A percentile compares a stretch with the other conserved stretches of the same genome.
These are phyloP conservation scores for Nannizziopsis barbatae DNA, from an alignment of 2,329 filamentous ascomycete genomes.

Conservation along the genomic window DNA sequence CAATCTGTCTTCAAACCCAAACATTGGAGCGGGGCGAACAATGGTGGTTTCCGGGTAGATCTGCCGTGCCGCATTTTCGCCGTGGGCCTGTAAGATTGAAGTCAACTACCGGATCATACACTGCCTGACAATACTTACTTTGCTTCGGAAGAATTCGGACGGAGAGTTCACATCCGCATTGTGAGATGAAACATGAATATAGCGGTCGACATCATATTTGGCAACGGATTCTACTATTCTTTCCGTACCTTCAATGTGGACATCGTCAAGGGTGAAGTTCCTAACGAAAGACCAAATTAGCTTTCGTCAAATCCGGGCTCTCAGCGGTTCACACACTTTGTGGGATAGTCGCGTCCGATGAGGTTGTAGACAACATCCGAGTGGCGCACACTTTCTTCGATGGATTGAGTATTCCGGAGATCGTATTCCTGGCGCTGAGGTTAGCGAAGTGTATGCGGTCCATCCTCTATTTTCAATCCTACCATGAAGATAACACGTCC, in stretches of 20 bases:
- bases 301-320: neutral
- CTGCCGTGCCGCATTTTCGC: conserved; percentile 70
- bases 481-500: conserved; percentile 81
- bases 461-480: conserved; percentile 20
- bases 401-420: conserved; percentile 82
- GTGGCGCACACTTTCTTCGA: conserved; percentile 92
- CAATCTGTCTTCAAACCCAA: conserved; percentile 88
- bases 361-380: conserved; percentile 97
- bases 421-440: conserved; percentile 64
- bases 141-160: conserved; percentile 84
- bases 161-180: conserved; percentile 70
- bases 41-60: conserved; percentile 97
- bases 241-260: conserved; percentile 84
- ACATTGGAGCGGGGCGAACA: conserved; percentile 84
- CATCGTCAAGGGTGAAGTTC: conserved; percentile 88
- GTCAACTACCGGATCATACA: conserved; percentile 13
- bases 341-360: conserved; percentile 86
- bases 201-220: conserved; percentile 96
- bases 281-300: conserved; percentile 32
- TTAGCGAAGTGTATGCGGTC: neutral
- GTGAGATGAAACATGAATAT: conserved; percentile 92
- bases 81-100: conserved; percentile 46
- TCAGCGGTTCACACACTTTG: conserved; percentile 56
- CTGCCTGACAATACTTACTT: conserved; percentile 44
- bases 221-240: conserved; percentile 88